These are phyloP conservation scores for Rubia tinctorum DNA, from an alignment of 305 asterid species.

Conservation along the genomic window DNA sequence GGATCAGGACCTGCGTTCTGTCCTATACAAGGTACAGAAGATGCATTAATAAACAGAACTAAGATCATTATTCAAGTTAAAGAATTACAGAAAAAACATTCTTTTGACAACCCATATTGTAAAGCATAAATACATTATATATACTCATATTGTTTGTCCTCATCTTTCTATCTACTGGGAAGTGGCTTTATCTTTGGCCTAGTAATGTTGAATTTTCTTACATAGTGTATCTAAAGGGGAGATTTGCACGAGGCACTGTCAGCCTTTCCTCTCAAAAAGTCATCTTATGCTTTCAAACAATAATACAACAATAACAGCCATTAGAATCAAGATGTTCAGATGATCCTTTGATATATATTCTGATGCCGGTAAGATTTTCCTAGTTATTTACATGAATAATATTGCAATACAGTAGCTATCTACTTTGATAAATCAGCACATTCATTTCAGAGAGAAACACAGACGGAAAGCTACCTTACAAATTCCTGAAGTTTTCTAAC, in stretches of 20 bases:
- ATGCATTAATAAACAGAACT: conserved; percentile 23
- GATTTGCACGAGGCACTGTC: no score
- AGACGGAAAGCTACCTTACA: background rate
- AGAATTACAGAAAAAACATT: background rate
- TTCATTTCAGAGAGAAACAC: no score
- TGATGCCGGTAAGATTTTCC: no score
- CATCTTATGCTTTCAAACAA: no score
- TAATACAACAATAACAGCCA: no score
- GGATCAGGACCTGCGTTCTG: conserved; percentile 72
- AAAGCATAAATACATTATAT: background rate
- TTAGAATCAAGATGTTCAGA: no score
- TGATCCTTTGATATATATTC: no score
- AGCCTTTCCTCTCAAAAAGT: no score
- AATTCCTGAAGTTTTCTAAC: background rate
- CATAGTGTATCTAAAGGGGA: background rate
- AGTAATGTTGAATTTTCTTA: background rate
- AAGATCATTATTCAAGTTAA: conserved; percentile 10
- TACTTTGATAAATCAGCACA: no score
- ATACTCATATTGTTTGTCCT: background rate
- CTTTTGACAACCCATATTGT: background rate
- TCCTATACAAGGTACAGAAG: conserved; percentile 30
- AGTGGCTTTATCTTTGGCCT: background rate
- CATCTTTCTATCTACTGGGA: background rate
- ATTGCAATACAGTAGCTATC: no score
- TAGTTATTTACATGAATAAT: no score